Conservation (phyloP, 169 alveolate genomes). For the Cyclospora cayetanensis region DNA sequence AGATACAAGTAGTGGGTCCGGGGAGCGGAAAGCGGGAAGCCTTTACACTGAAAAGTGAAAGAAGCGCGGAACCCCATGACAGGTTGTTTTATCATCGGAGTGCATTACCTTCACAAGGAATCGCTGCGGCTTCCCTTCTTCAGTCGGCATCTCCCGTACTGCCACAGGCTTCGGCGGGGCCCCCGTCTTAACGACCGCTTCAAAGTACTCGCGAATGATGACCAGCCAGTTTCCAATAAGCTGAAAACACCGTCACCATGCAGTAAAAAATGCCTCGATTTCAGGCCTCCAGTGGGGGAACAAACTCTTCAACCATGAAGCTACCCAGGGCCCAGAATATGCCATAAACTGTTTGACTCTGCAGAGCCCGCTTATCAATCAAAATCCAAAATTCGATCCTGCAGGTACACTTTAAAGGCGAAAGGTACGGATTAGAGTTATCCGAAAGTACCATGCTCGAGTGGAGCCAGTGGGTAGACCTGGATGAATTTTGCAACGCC, state of each 20-base stretch:
- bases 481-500: constrained; percentile 2
- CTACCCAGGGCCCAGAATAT: not conserved
- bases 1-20: too few species aligned
- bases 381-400: not conserved
- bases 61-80: too few species aligned
- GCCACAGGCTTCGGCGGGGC: constrained; percentile 63
- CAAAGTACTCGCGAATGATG: constrained; percentile 55
- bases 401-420: not conserved
- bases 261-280: not conserved
- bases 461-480: constrained; percentile 55
- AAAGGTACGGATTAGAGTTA: not conserved
- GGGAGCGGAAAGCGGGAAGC: too few species aligned
- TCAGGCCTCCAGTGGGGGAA: not conserved
- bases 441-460: constrained; percentile 48
- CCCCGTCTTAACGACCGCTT: constrained; percentile 58
- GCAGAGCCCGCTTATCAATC: not conserved
- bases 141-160: constrained; percentile 26
- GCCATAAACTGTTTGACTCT: not conserved
- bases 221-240: constrained; percentile 57
- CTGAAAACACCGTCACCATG: not conserved
- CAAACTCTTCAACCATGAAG: not conserved
- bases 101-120: constrained; percentile 38
- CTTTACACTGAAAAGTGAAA: too few species aligned
- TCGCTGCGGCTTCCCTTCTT: not conserved
- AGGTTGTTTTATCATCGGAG: too few species aligned